Evolutionary conservation across 148 eudicot species (phyloP).

Genomic region (Mesembryanthemum crystallinum): DNA sequence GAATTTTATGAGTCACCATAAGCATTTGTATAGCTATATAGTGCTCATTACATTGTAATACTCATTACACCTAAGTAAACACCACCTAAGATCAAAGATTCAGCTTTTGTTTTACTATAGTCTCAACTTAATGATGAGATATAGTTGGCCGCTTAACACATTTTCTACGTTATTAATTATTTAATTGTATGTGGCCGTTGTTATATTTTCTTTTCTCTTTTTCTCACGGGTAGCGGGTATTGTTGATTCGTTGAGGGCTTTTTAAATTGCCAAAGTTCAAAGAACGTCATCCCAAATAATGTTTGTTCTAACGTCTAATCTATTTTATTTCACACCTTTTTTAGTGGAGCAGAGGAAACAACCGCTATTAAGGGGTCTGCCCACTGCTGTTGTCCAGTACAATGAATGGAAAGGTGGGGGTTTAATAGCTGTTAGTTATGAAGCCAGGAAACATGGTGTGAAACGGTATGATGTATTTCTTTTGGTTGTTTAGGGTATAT

Average conservation of each 20-base stretch:
- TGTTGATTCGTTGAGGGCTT: too few species aligned
- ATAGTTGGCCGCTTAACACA: not conserved
- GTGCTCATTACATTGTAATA: too few species aligned
- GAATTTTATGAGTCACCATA: too few species aligned
- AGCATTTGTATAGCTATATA: too few species aligned
- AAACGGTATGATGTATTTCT: slow-evolving; percentile 54
- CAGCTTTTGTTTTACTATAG: not conserved
- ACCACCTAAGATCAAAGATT: not conserved
- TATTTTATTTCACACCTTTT: slow-evolving; percentile 5
- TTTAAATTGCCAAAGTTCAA: not conserved
- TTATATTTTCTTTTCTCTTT: not conserved
- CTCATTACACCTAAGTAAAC: too few species aligned
- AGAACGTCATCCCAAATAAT: not conserved
- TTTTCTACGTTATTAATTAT: not conserved
- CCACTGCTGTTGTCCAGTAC: slow-evolving; percentile 91
- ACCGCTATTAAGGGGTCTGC: slow-evolving; percentile 72
- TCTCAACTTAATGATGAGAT: not conserved
- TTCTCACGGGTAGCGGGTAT: too few species aligned
- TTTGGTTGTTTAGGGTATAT: not conserved
- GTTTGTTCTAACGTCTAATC: not conserved
- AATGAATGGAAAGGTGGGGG: slow-evolving; percentile 98
- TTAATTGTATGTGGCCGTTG: not conserved
- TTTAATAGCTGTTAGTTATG: slow-evolving; percentile 88
- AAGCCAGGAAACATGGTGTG: slow-evolving; percentile 84
- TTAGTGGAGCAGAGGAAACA: slow-evolving; percentile 87